phyloP scores from a whole-genome alignment of 345 rosid genomes.

The Murraya paniculata region DNA sequence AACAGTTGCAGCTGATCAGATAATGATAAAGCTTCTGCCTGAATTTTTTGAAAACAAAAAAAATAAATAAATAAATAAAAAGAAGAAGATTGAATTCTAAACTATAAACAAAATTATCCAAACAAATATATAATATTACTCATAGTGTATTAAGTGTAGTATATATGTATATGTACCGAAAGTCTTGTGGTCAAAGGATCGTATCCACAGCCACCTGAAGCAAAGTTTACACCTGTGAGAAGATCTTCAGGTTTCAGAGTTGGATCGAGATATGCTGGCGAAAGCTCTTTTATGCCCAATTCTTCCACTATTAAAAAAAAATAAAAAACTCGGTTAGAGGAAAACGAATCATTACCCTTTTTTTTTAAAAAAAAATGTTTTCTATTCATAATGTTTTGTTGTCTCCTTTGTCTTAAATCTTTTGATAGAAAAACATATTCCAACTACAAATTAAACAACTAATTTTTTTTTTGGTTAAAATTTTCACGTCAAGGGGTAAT shows the following conservation, averaged over 20 bases:
- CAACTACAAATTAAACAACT: no score
- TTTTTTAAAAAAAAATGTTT: no score
- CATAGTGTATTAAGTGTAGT: no score
- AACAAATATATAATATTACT: no score
- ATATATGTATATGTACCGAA: conserved; percentile 25
- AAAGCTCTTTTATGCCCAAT: conserved; percentile 46
- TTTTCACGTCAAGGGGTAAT: no score
- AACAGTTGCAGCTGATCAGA: conserved; percentile 32
- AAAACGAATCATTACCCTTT: no score
- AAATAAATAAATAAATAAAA: no score
- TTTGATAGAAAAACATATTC: background rate
- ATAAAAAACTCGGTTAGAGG: background rate
- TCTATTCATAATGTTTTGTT: background rate
- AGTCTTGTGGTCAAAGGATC: conserved; percentile 46
- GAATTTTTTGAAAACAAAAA: background rate
- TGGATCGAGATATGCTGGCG: conserved; percentile 63
- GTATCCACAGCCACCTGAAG: conserved; percentile 65
- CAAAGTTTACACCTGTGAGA: conserved; percentile 62
- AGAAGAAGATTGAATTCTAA: background rate
- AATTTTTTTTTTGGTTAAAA: no score
- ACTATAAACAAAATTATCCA: background rate
- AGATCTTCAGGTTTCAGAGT: conserved; percentile 43
- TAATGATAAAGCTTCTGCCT: conserved; percentile 25
- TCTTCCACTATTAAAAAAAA: conserved; percentile 37
- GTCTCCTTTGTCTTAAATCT: no score